phyloP scores from a whole-genome alignment of 192 early-diverging fungal genomes.

The Chytriomyces sp. region DNA sequence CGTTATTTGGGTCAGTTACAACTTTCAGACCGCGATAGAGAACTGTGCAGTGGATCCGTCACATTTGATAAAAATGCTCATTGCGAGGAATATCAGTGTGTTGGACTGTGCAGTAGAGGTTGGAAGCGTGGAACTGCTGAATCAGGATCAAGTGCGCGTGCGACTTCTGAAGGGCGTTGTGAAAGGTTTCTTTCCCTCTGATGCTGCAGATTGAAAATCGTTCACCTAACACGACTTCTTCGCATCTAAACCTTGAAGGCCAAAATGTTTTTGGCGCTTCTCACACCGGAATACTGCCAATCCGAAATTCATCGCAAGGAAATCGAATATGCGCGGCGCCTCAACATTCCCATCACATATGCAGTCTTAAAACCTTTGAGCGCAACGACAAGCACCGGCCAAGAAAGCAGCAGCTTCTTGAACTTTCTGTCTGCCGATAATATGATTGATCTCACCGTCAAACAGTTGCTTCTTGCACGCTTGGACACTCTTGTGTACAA shows the following conservation, averaged over 20 bases:
- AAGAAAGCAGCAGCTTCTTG: neutral
- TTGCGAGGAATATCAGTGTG: neutral
- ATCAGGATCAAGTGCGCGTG: slow-evolving; percentile 4
- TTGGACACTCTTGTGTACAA: slow-evolving; percentile 9
- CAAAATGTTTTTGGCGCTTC: slow-evolving; percentile 8
- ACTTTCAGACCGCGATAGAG: neutral
- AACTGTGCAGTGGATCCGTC: neutral
- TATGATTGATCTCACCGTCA: slow-evolving; percentile 17
- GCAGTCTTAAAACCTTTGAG: neutral
- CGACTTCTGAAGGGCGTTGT: neutral
- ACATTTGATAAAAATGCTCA: neutral
- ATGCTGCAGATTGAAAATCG: neutral
- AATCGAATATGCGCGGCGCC: slow-evolving; percentile 1
- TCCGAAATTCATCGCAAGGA: slow-evolving; percentile 21
- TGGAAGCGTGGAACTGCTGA: neutral
- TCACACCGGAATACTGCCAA: slow-evolving; percentile 20
- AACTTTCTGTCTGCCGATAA: neutral
- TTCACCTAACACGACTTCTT: neutral
- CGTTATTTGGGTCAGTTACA: neutral
- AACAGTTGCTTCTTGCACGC: neutral
- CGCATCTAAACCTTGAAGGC: neutral
- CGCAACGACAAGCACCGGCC: neutral
- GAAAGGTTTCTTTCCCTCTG: slow-evolving; percentile 15
- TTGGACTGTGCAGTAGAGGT: neutral
- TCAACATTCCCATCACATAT: slow-evolving; percentile 11